Percentiles rank a stretch among this genome's conserved stretches.
Evolutionary conservation across 768 basidiomycete species (phyloP).

Genomic region (Termitomyces sp.): DNA sequence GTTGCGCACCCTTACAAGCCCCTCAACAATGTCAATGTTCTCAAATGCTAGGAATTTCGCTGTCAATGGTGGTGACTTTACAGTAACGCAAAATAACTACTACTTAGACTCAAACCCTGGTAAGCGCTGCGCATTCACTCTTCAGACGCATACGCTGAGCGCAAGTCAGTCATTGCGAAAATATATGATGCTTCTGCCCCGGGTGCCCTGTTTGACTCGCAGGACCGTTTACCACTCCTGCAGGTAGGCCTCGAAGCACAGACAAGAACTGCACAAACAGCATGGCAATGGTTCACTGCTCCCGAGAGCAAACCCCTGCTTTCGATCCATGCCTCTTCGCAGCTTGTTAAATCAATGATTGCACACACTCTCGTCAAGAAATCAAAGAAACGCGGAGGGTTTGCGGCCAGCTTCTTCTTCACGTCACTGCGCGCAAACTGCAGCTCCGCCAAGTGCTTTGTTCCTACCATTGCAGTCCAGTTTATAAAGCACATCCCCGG

Average conservation of each 20-base stretch:
- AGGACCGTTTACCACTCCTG: not conserved
- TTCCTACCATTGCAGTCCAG: not conserved
- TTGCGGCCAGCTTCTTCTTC: slow-evolving; percentile 1
- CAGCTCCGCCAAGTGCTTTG: not conserved
- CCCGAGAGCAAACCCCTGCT: not conserved
- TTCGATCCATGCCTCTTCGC: not conserved
- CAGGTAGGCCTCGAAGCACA: not conserved
- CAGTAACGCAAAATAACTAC: not conserved
- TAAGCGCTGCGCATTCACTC: not conserved
- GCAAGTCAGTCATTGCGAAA: not conserved
- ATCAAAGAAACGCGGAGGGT: not conserved
- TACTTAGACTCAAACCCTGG: not conserved
- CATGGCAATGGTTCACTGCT: not conserved
- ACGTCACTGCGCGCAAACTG: not conserved
- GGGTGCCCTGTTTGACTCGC: not conserved
- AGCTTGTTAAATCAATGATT: not conserved
- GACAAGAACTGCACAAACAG: not conserved
- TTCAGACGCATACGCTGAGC: not conserved
- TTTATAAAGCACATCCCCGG: not conserved
- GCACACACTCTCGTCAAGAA: not conserved
- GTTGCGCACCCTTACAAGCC: not conserved
- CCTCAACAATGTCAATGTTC: not conserved
- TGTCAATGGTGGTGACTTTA: not conserved
- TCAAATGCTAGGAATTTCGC: not conserved
- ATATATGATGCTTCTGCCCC: not conserved